phyloP scores from a whole-genome alignment of 2,329 filamentous ascomycete species.

The Botryosphaeria agaves region DNA sequence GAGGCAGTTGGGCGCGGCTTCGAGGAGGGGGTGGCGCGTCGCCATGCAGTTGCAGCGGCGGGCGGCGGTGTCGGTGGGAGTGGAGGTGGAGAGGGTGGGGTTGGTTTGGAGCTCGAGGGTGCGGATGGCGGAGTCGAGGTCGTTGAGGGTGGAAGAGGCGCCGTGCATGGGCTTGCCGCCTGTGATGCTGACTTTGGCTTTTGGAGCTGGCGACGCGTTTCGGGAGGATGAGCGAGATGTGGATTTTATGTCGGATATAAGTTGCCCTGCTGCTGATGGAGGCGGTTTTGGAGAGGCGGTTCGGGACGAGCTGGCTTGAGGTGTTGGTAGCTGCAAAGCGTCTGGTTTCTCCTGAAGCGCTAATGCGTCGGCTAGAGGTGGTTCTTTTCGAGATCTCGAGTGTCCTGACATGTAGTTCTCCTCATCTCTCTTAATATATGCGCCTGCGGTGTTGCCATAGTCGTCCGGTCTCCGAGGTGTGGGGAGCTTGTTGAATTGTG shows the following conservation, averaged over 20 bases:
- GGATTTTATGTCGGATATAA: slow-evolving; percentile 61
- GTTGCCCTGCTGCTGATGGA: slow-evolving; percentile 54
- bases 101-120: slow-evolving; percentile 86
- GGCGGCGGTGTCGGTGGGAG: slow-evolving; percentile 34
- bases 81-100: slow-evolving; percentile 38
- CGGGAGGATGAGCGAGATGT: slow-evolving; percentile 30
- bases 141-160: slow-evolving; percentile 52
- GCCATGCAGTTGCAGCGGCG: slow-evolving; percentile 79
- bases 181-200: slow-evolving; percentile 51
- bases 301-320: slow-evolving; percentile 27
- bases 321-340: slow-evolving; percentile 24
- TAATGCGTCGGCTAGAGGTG: slow-evolving; percentile 23
- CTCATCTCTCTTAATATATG: slow-evolving; percentile 59
- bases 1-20: slow-evolving; percentile 84
- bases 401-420: slow-evolving; percentile 53
- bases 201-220: slow-evolving; percentile 30
- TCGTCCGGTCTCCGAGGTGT: slow-evolving; percentile 34
- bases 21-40: slow-evolving; percentile 68
- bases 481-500: slow-evolving; percentile 18
- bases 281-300: slow-evolving; percentile 33
- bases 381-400: slow-evolving; percentile 20
- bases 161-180: slow-evolving; percentile 73
- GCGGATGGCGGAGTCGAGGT: slow-evolving; percentile 63
- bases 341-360: slow-evolving; percentile 34
- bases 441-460: slow-evolving; percentile 46